Percentiles rank a stretch among this genome's conserved stretches.
Conservation (phyloP, 2,329 filamentous ascomycete genomes). For the Salinomyces thailandicus region DNA sequence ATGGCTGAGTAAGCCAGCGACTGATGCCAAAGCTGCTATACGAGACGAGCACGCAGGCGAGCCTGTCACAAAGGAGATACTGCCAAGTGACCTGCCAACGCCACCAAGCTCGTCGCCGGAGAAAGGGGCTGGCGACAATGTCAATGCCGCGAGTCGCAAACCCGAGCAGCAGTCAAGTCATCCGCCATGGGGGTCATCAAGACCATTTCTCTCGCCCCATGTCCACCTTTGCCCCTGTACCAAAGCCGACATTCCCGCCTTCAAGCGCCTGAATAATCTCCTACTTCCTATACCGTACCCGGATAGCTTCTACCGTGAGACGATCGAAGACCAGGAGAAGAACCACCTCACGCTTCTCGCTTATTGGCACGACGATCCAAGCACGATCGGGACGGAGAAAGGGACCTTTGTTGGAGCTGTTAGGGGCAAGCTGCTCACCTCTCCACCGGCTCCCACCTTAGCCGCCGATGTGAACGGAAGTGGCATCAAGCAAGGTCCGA, state of each 20-base stretch:
- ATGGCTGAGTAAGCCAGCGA: conserved; percentile 36
- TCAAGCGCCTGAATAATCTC: conserved; percentile 48
- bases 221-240: conserved; percentile 44
- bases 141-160: too few species aligned
- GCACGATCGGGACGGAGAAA: conserved; percentile 11
- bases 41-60: too few species aligned
- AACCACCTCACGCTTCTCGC: conserved; percentile 49
- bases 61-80: too few species aligned
- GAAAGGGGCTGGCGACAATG: too few species aligned
- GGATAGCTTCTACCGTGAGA: conserved; percentile 50
- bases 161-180: too few species aligned
- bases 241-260: conserved; percentile 43
- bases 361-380: conserved; percentile 42
- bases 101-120: neutral
- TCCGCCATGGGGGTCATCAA: too few species aligned
- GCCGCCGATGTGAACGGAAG: neutral
- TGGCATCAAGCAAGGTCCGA: conserved; percentile 4
- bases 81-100: too few species aligned
- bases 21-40: too few species aligned
- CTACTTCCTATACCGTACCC: conserved; percentile 53
- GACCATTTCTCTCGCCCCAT: conserved; percentile 33
- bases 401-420: conserved; percentile 37
- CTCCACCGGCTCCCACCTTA: neutral
- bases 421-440: conserved; percentile 35
- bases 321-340: conserved; percentile 43